phyloP scores from a whole-genome alignment of 2,329 filamentous ascomycete genomes.

The Penicillium sp. region DNA sequence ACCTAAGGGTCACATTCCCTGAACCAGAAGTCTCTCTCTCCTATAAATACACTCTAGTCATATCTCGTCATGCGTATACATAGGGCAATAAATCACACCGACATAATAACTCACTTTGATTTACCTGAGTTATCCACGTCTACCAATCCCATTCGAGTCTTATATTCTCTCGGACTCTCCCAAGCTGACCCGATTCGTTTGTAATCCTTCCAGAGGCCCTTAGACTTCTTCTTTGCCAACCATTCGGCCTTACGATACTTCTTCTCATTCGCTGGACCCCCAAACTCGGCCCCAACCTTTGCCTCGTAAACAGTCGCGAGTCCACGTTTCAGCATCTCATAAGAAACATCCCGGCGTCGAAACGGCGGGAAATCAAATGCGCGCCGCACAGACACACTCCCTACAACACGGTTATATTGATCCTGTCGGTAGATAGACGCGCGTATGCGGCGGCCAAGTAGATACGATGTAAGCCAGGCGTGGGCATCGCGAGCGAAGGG shows the following conservation, averaged over 20 bases:
- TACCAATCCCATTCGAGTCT: slow-evolving; percentile 57
- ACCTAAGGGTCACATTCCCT: not conserved
- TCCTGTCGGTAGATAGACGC: slow-evolving; percentile 81
- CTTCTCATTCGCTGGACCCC: slow-evolving; percentile 58
- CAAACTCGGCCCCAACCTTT: slow-evolving; percentile 86
- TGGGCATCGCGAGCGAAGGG: slow-evolving; percentile 80
- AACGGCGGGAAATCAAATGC: slow-evolving; percentile 40
- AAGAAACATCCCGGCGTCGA: slow-evolving; percentile 74
- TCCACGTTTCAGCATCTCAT: slow-evolving; percentile 83
- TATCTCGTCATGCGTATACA: slow-evolving; percentile 14
- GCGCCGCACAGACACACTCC: slow-evolving; percentile 73
- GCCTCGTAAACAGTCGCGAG: slow-evolving; percentile 92
- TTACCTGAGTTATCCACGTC: slow-evolving; percentile 37
- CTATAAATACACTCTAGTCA: slow-evolving; percentile 12
- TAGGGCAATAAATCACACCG: slow-evolving; percentile 3
- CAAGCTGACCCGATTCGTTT: slow-evolving; percentile 56
- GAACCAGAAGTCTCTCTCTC: not conserved
- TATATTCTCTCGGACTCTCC: slow-evolving; percentile 88
- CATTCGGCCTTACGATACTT: slow-evolving; percentile 49
- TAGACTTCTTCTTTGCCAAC: slow-evolving; percentile 62
- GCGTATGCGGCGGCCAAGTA: slow-evolving; percentile 72
- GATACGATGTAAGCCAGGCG: slow-evolving; percentile 72
- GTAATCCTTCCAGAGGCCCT: slow-evolving; percentile 70
- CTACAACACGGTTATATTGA: slow-evolving; percentile 89
- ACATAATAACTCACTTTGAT: slow-evolving; percentile 1